A percentile compares a stretch with the other conserved stretches of the same genome.
Conservation (phyloP, 306 rosid species). For the Albizia julibrissin region DNA sequence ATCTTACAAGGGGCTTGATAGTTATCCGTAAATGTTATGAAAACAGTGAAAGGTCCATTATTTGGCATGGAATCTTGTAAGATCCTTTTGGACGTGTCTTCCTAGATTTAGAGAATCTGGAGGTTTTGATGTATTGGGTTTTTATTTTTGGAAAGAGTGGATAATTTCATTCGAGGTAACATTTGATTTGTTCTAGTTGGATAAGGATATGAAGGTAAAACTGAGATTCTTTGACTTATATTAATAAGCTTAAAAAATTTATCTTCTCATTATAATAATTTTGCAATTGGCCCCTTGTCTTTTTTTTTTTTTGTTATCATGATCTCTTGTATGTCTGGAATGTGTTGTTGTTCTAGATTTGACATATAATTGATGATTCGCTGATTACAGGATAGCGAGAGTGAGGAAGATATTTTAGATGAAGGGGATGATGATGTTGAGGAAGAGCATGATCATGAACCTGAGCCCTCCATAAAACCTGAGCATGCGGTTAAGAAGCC, state of each 20-base stretch:
- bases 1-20: not conserved
- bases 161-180: not conserved
- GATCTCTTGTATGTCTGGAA: not conserved
- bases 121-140: not conserved
- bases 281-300: not conserved
- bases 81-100: not conserved
- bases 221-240: not conserved
- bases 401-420: conserved; percentile 86
- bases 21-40: not conserved
- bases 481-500: conserved; percentile 60
- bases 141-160: not conserved
- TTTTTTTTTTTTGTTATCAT: not conserved
- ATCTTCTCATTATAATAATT: not conserved
- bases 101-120: not conserved
- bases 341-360: conserved; percentile 2
- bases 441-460: conserved; percentile 80
- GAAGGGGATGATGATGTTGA: conserved; percentile 89
- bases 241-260: not conserved
- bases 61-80: not conserved
- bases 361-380: not conserved
- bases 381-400: conserved; percentile 70
- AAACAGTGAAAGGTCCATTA: not conserved
- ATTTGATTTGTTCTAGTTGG: not conserved
- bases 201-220: not conserved
- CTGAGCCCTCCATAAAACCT: conserved; percentile 48